These are phyloP conservation scores for Celoporthe dispersa DNA, from an alignment of 2,329 filamentous ascomycete genomes.

Conservation along the genomic window DNA sequence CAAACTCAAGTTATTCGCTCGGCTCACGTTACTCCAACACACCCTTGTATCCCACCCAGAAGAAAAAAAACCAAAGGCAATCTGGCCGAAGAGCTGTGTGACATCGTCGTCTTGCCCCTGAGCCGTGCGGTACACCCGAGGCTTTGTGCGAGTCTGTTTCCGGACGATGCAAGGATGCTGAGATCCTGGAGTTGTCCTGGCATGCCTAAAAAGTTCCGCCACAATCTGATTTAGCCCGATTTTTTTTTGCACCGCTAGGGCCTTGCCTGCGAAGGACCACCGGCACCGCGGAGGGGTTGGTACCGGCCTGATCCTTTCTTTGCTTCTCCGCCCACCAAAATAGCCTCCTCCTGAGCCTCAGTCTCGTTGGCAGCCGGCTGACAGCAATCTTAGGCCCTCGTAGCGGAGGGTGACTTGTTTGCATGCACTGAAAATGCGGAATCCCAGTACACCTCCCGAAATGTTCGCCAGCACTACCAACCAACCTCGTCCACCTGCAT, in stretches of 20 bases:
- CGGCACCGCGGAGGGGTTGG: not conserved
- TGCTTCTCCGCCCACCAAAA: not conserved
- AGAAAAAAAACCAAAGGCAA: not conserved
- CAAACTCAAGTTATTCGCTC: not conserved
- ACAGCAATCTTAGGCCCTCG: not conserved
- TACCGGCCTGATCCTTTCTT: not conserved
- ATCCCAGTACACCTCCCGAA: not conserved
- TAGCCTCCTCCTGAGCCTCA: not conserved
- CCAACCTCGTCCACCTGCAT: not conserved
- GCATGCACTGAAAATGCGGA: not conserved
- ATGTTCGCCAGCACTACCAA: not conserved
- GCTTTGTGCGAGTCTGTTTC: not conserved
- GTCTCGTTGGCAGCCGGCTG: not conserved
- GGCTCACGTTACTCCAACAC: not conserved
- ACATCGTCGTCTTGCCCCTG: not conserved
- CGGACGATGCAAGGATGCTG: not conserved
- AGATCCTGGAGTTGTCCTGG: not conserved
- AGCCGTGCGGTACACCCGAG: not conserved
- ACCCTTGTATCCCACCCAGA: no score
- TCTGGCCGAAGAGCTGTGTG: not conserved
- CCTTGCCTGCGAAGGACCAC: not conserved
- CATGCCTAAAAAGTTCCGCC: not conserved
- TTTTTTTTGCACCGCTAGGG: not conserved
- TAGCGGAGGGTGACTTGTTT: not conserved
- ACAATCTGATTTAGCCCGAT: not conserved